Conservation (phyloP, 2,329 filamentous ascomycete species). For the Botryotinia calthae region DNA sequence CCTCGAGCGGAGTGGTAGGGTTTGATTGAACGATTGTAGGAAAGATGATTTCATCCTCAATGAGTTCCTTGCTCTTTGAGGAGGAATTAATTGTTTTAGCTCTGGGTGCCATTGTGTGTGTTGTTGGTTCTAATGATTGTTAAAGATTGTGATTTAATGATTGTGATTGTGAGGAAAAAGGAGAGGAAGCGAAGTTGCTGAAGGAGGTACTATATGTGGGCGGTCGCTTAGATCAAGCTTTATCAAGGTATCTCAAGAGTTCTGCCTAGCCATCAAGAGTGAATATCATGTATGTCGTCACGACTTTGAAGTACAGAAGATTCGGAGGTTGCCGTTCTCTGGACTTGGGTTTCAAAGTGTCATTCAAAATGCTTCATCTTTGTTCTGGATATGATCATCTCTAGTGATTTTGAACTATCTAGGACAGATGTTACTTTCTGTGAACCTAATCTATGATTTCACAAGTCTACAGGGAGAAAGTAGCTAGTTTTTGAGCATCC, state of each 20-base stretch:
- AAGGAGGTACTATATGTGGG: neutral
- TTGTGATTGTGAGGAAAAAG: neutral
- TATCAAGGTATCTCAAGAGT: neutral
- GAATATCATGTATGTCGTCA: neutral
- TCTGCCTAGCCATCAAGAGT: neutral
- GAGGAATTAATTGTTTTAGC: neutral
- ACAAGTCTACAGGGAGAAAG: neutral
- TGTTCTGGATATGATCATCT: neutral
- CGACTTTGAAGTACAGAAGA: neutral
- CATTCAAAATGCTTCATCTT: neutral
- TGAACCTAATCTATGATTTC: neutral
- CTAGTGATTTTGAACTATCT: neutral
- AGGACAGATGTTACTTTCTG: neutral
- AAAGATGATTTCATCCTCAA: neutral
- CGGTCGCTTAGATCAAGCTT: neutral
- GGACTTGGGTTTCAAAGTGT: neutral
- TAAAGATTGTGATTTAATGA: constrained; percentile 4
- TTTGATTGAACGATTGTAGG: neutral
- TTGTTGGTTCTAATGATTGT: neutral
- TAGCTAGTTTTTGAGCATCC: neutral
- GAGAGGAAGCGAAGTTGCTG: neutral
- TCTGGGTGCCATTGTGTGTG: neutral
- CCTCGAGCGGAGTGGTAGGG: neutral
- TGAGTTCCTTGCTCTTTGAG: neutral
- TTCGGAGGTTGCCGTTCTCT: neutral